Conservation (phyloP, 176 grass and related monocot genomes). For the Eragrostis curvula region DNA sequence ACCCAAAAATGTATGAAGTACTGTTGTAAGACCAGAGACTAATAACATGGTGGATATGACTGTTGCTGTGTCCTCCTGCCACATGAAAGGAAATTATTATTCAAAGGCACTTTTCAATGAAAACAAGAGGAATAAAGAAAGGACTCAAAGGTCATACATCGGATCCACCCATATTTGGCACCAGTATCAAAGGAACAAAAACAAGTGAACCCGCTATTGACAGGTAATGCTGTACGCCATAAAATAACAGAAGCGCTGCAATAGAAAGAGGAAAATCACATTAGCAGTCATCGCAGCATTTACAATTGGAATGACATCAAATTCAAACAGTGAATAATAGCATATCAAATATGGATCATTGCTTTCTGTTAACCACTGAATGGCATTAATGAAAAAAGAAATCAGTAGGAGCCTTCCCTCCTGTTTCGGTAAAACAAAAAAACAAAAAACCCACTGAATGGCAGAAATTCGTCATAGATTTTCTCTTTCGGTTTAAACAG, state of each 20-base stretch:
- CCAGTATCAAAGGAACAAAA: slow-evolving; percentile 97
- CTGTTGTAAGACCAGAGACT: slow-evolving; percentile 90
- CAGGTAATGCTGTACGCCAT: slow-evolving; percentile 96
- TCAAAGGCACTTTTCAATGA: slow-evolving; percentile 24
- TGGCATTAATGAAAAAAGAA: no score
- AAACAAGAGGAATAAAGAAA: slow-evolving; percentile 47
- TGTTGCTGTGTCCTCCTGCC: slow-evolving; percentile 90
- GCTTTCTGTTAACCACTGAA: background rate
- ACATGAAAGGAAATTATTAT: slow-evolving; percentile 50
- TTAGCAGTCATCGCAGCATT: slow-evolving; percentile 29
- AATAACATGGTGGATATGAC: slow-evolving; percentile 95
- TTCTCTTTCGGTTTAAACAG: background rate
- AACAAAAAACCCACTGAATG: no score
- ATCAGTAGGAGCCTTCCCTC: no score
- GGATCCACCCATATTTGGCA: slow-evolving; percentile 91
- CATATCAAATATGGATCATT: background rate
- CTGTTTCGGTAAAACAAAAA: no score
- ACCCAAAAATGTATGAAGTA: slow-evolving; percentile 91
- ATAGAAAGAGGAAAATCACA: slow-evolving; percentile 41
- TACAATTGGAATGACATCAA: slow-evolving; percentile 26
- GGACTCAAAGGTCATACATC: slow-evolving; percentile 69
- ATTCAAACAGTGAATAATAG: slow-evolving; percentile 2
- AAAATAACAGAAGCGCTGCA: slow-evolving; percentile 80
- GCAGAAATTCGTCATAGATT: background rate
- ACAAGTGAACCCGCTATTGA: slow-evolving; percentile 97